phyloP scores from a whole-genome alignment of 768 basidiomycete genomes.

The Auricularia sp. region DNA sequence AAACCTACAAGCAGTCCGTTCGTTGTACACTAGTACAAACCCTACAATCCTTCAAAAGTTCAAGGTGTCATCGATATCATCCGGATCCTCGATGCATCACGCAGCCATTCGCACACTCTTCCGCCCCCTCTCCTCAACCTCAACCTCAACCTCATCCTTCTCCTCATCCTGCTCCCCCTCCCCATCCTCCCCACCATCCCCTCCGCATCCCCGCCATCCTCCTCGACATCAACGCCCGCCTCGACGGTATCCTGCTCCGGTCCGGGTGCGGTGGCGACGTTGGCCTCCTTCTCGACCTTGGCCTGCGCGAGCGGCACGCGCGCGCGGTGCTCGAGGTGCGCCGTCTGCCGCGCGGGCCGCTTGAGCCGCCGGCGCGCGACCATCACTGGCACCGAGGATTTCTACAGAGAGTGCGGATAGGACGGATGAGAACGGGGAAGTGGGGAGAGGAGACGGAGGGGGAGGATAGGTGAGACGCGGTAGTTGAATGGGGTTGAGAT shows the following conservation, averaged over 20 bases:
- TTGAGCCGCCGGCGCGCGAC: slow-evolving; percentile 87
- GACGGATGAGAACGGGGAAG: no score
- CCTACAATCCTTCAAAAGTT: no score
- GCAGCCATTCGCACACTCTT: slow-evolving; percentile 11
- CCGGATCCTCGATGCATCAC: neutral
- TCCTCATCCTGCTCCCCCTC: slow-evolving; percentile 20
- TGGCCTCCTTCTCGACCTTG: slow-evolving; percentile 75
- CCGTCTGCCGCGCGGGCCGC: slow-evolving; percentile 70
- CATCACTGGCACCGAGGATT: slow-evolving; percentile 95
- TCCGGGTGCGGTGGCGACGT: no score
- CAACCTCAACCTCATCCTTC: slow-evolving; percentile 19
- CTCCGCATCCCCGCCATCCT: slow-evolving; percentile 16
- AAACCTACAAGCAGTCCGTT: no score
- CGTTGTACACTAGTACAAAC: no score
- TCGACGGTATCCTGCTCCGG: slow-evolving; percentile 47
- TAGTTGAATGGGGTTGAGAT: neutral
- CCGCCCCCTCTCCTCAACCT: slow-evolving; percentile 15
- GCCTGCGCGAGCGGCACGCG: slow-evolving; percentile 83
- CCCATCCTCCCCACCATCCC: slow-evolving; percentile 12
- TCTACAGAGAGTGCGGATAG: slow-evolving; percentile 30
- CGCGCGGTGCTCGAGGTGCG: slow-evolving; percentile 71
- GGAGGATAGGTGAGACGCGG: slow-evolving; percentile 5
- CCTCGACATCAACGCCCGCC: slow-evolving; percentile 16
- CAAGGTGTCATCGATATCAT: neutral
- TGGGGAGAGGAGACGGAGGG: no score